Conservation (phyloP, 2,329 filamentous ascomycete species). For the Beauveria caledonica region DNA sequence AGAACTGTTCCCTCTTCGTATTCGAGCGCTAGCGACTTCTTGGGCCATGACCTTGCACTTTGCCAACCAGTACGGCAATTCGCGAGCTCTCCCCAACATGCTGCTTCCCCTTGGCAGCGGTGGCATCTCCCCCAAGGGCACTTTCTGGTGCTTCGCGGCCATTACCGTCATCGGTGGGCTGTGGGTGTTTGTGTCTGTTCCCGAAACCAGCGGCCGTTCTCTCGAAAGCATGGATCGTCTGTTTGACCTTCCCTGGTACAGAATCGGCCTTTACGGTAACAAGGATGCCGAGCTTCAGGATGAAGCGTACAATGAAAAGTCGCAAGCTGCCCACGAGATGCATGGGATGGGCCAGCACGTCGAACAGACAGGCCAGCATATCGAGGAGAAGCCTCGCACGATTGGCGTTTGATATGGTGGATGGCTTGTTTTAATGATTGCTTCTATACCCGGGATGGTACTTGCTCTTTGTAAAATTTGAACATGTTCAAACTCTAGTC, state of each 20-base stretch:
- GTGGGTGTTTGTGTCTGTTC: conserved; percentile 67
- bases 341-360: conserved; percentile 26
- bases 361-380: conserved; percentile 20
- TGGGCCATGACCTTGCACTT: conserved; percentile 74
- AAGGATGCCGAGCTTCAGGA: conserved; percentile 41
- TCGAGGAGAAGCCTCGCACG: conserved; percentile 1
- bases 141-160: conserved; percentile 68
- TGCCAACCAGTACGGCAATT: conserved; percentile 70
- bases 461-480: not conserved
- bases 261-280: conserved; percentile 55
- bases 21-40: conserved; percentile 62
- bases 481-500: not conserved
- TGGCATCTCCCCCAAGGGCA: conserved; percentile 53
- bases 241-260: conserved; percentile 66
- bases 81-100: conserved; percentile 68
- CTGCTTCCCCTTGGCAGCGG: conserved; percentile 42
- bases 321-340: conserved; percentile 26
- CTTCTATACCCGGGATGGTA: not conserved
- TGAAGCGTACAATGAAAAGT: conserved; percentile 35
- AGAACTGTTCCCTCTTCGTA: conserved; percentile 67
- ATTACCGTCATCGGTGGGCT: conserved; percentile 59
- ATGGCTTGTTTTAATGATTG: not conserved
- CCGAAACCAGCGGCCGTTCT: conserved; percentile 59
- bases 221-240: conserved; percentile 64
- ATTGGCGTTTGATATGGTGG: not conserved